A percentile compares a stretch with the other conserved stretches of the same genome.
phyloP scores from a whole-genome alignment of 1,284 basidiomycete species.

The Caloboletus inedulis region DNA sequence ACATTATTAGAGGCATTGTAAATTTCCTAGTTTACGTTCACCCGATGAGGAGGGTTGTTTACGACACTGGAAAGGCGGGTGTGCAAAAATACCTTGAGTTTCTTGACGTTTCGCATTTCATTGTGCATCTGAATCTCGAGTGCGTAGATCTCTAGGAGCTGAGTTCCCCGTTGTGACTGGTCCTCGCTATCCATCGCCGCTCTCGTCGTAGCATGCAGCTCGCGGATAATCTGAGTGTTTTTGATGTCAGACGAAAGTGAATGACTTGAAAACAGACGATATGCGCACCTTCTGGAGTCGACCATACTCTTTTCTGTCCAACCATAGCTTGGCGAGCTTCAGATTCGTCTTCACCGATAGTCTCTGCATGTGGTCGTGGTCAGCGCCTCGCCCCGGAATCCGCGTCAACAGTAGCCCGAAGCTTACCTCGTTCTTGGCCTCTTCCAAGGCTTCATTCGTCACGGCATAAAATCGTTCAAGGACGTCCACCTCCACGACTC shows the following conservation, averaged over 20 bases:
- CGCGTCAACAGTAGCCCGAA: background rate
- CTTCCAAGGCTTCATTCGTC: conserved; percentile 85
- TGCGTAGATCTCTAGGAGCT: conserved; percentile 96
- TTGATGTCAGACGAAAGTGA: background rate
- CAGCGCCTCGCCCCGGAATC: background rate
- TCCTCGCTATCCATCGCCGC: conserved; percentile 68
- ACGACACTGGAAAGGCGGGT: background rate
- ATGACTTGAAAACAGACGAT: background rate
- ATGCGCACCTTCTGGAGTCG: conserved; percentile 73
- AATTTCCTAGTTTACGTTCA: conserved; percentile 65
- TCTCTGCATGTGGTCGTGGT: conserved; percentile 49
- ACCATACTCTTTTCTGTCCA: conserved; percentile 89
- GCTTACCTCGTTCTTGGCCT: conserved; percentile 92
- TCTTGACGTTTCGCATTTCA: conserved; percentile 92
- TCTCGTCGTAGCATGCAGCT: conserved; percentile 66
- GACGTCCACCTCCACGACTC: conserved; percentile 79
- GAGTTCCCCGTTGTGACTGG: conserved; percentile 86
- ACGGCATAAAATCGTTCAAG: conserved; percentile 95
- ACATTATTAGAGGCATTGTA: conserved; percentile 94
- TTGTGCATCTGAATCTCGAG: conserved; percentile 99
- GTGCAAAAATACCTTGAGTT: conserved; percentile 70
- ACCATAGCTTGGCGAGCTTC: conserved; percentile 96
- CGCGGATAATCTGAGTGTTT: conserved; percentile 59
- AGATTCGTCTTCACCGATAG: conserved; percentile 94
- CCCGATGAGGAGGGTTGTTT: background rate